Conservation (phyloP, 805 yeast genomes). For the Geotrichum ghanense region DNA sequence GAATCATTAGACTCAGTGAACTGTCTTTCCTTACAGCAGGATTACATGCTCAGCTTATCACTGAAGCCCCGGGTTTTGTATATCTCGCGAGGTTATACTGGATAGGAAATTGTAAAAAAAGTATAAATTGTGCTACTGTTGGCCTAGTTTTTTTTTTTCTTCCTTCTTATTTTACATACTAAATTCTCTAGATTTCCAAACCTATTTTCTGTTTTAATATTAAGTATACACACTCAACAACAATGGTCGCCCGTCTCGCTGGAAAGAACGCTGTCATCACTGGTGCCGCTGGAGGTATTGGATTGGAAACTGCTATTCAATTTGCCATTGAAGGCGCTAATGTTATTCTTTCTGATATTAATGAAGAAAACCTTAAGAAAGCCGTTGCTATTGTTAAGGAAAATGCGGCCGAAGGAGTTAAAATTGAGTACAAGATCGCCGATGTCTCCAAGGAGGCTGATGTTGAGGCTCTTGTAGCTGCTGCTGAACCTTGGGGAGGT, state of each 20-base stretch:
- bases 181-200: conserved; percentile 6
- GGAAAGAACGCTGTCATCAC: conserved; percentile 39
- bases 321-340: conserved; percentile 83
- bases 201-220: conserved; percentile 10
- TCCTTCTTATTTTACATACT: background rate
- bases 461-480: conserved; percentile 28
- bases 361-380: conserved; percentile 32
- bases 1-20: too few species aligned
- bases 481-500: conserved; percentile 62
- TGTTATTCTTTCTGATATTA: conserved; percentile 76
- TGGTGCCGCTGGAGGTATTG: conserved; percentile 31
- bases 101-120: too few species aligned
- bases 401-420: conserved; percentile 63
- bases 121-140: background rate
- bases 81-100: too few species aligned
- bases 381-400: conserved; percentile 58
- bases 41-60: too few species aligned
- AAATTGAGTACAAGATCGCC: conserved; percentile 32
- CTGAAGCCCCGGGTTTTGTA: too few species aligned
- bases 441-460: conserved; percentile 26
- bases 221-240: conserved; percentile 16
- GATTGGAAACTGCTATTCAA: conserved; percentile 43
- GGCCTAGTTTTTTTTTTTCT: background rate
- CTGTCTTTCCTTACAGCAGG: too few species aligned
- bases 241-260: conserved; percentile 17